Evolutionary conservation across 2,329 filamentous ascomycete genomes (phyloP), one percentile per base, ranked within the genome.

Genomic region (Calonectria crousiana): DNA sequence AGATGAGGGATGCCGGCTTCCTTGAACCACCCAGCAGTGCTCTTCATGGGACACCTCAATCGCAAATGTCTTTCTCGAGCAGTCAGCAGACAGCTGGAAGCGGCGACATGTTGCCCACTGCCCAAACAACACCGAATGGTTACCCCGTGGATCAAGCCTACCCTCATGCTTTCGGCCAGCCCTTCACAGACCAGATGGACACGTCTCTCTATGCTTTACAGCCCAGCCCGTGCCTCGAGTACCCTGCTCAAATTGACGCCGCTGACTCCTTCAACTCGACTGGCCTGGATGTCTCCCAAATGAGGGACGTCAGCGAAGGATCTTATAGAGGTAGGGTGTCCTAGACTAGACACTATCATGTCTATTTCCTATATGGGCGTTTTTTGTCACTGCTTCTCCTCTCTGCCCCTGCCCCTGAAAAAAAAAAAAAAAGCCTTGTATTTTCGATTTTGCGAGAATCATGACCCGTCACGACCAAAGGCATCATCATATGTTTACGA

Each of bases 401-500:
- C 16, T 38, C 3, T 28, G 36, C 8, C 6, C 23, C 23, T 13
- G 38, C 23, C 23, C 23, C 5, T 23, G 23, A 51, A 32, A 56
- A n/a, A 13, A 52, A 26, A 47, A 47, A 51, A 32, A 56, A n/a
- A 13, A 52, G 34, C 51, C 13, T 32, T 68, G 49, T 23, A 53
- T 68, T 38, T 68, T 58, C 51, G 51, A 41, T 68, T 44, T 32
- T 68, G 34, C 34, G 66, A 58, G 36, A 67, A 56, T 53, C 26
- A 53, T 58, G 66, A 56, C 66, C 51, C 20, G 51, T 32, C 51
- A 68, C 66, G 51, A 56, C 51, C 3, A 67, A 68, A 58, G 66
- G 51, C 26, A 30, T 65, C 26, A 30, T 65, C 18, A 28, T 18
- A 32, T 32, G 60, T 65, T 65, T 44, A 65, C 30, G 60, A 65